Percentiles rank a stretch among this genome's conserved stretches.
phyloP scores from a whole-genome alignment of 2,329 filamentous ascomycete species.

The Fusarium sambucinum region DNA sequence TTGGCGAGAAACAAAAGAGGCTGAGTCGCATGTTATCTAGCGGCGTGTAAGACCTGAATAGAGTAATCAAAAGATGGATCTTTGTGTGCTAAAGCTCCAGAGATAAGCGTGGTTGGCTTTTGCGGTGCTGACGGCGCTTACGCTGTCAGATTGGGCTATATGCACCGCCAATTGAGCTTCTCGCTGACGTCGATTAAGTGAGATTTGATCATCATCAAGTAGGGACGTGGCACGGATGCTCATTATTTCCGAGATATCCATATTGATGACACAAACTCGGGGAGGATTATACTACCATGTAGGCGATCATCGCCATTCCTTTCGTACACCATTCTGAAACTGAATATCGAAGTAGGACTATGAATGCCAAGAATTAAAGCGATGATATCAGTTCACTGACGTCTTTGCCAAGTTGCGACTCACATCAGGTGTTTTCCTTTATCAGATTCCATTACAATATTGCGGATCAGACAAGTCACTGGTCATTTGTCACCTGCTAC shows the following conservation, averaged over 20 bases:
- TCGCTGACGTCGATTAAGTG: conserved; percentile 7
- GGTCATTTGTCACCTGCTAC: neutral
- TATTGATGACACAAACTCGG: neutral
- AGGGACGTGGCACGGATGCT: neutral
- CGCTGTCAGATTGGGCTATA: neutral
- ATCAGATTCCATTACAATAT: neutral
- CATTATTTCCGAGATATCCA: neutral
- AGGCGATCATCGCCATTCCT: neutral
- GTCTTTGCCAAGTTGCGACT: neutral
- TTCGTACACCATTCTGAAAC: neutral
- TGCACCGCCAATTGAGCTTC: neutral
- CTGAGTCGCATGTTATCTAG: neutral
- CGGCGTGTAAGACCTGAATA: neutral
- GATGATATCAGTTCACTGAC: neutral
- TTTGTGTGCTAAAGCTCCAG: neutral
- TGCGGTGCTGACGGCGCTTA: conserved; percentile 7
- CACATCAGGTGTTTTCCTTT: neutral
- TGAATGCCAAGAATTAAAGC: neutral
- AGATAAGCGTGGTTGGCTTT: neutral
- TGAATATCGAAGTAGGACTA: neutral
- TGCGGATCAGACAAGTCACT: neutral
- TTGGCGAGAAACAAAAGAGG: neutral
- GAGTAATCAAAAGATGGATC: neutral
- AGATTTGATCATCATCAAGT: conserved; percentile 11
- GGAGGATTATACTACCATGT: neutral